These are phyloP conservation scores for Oryza nivara DNA, from an alignment of 176 grass and related monocot genomes.

Conservation along the genomic window DNA sequence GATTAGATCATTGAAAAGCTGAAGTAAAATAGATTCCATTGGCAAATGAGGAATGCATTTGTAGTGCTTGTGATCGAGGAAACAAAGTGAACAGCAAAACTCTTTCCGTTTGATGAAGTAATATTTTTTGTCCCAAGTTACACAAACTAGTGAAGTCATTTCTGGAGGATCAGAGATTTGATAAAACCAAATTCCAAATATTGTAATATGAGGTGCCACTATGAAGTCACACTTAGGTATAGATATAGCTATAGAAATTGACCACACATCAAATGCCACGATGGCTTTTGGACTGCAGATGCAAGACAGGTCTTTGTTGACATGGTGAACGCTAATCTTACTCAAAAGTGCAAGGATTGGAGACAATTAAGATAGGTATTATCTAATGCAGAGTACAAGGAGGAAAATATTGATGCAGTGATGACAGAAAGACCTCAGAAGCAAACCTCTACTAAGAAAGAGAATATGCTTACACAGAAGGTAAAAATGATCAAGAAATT, in stretches of 20 bases:
- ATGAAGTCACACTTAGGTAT: slow-evolving; percentile 11
- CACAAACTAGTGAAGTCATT: slow-evolving; percentile 1
- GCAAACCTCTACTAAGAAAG: slow-evolving; percentile 48
- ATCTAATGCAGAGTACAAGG: slow-evolving; percentile 25
- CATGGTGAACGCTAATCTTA: not conserved
- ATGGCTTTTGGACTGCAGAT: slow-evolving; percentile 17
- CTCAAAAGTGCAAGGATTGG: not conserved
- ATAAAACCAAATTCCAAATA: slow-evolving; percentile 23
- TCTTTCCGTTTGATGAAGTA: slow-evolving; percentile 1
- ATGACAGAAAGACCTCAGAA: slow-evolving; percentile 36
- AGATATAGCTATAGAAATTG: not conserved
- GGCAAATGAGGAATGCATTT: slow-evolving; percentile 20
- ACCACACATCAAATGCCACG: not conserved
- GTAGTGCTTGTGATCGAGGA: not conserved
- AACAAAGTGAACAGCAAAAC: not conserved
- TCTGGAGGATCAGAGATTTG: not conserved
- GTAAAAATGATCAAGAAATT: slow-evolving; percentile 65
- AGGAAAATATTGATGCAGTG: not conserved
- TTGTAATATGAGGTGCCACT: not conserved
- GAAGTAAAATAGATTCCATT: not conserved
- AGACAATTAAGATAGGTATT: slow-evolving; percentile 1
- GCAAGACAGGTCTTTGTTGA: slow-evolving; percentile 2
- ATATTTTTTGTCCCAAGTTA: slow-evolving; percentile 13
- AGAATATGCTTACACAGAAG: slow-evolving; percentile 47
- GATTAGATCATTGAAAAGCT: not conserved